A percentile compares a stretch with the other conserved stretches of the same genome.
Conservation (phyloP, 805 yeast genomes). For the Zygotorulaspora danielsina region DNA sequence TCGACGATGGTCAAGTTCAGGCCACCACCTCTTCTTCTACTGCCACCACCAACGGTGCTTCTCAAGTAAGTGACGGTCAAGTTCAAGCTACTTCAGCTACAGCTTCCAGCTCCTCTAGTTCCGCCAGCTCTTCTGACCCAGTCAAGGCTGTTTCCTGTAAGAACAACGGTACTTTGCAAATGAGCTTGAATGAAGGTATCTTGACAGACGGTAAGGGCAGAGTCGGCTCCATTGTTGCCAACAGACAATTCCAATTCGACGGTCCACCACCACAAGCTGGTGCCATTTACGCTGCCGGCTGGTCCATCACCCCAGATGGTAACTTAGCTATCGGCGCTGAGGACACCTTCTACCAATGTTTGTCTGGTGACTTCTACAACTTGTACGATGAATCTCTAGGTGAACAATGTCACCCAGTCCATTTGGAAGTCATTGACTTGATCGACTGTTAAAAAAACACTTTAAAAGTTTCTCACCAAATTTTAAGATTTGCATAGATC, state of each 20-base stretch:
- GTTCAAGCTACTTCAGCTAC: conserved; percentile 30
- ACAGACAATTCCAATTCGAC: conserved; percentile 82
- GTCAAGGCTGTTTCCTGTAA: conserved; percentile 42
- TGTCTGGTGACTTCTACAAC: conserved; percentile 74
- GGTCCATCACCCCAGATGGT: conserved; percentile 54
- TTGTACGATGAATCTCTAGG: conserved; percentile 62
- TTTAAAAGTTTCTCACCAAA: not conserved
- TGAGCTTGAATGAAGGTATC: conserved; percentile 47
- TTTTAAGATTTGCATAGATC: conserved; percentile 6
- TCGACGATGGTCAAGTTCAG: conserved; percentile 29
- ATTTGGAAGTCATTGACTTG: conserved; percentile 55
- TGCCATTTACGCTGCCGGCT: conserved; percentile 65
- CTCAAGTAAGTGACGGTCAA: conserved; percentile 23
- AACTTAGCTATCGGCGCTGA: conserved; percentile 58
- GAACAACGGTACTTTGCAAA: conserved; percentile 47
- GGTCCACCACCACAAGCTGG: conserved; percentile 86
- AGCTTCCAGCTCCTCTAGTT: conserved; percentile 19
- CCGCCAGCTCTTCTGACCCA: no score
- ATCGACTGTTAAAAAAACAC: conserved; percentile 43
- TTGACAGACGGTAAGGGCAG: conserved; percentile 60
- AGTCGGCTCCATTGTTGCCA: conserved; percentile 74
- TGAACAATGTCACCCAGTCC: conserved; percentile 58
- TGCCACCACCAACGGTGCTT: conserved; percentile 22
- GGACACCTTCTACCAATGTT: conserved; percentile 66
- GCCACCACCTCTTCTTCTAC: conserved; percentile 21